These are phyloP conservation scores for Vaccinium myrtillus DNA, from an alignment of 148 eudicot genomes.

Conservation along the genomic window DNA sequence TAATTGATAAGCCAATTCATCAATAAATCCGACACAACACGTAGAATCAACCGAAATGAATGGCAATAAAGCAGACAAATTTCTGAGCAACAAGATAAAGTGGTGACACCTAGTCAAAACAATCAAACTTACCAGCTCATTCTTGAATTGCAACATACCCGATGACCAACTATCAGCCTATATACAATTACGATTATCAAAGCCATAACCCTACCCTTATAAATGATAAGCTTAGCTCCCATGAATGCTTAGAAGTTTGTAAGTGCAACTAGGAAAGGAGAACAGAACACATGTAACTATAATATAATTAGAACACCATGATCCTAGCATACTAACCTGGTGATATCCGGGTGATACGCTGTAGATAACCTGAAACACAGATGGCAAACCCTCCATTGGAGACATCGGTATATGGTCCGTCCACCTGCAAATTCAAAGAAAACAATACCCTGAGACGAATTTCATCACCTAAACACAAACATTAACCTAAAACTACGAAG, in stretches of 20 bases:
- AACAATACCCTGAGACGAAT: not conserved
- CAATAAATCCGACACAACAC: not conserved
- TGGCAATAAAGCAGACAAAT: not conserved
- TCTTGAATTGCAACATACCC: not conserved
- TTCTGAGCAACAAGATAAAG: not conserved
- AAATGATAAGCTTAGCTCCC: not conserved
- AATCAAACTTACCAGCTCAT: not conserved
- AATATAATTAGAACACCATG: slow-evolving; percentile 13
- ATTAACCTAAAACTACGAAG: not conserved
- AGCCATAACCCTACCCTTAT: not conserved
- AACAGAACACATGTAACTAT: not conserved
- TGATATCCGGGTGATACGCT: slow-evolving; percentile 28
- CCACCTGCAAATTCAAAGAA: slow-evolving; percentile 39
- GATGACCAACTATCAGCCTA: not conserved
- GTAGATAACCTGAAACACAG: slow-evolving; percentile 54
- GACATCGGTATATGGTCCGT: slow-evolving; percentile 52
- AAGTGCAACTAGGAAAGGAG: not conserved
- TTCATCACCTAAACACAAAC: not conserved
- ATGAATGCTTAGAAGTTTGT: not conserved
- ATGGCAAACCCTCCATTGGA: slow-evolving; percentile 58
- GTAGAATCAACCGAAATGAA: not conserved
- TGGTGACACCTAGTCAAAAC: not conserved
- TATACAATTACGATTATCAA: not conserved
- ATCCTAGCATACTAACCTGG: slow-evolving; percentile 33
- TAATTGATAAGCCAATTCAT: not conserved